Evolutionary conservation across 1,139 yeast genomes (phyloP), one percentile per base, ranked within the genome.

Genomic region (Suhomyces wounanorum): DNA sequence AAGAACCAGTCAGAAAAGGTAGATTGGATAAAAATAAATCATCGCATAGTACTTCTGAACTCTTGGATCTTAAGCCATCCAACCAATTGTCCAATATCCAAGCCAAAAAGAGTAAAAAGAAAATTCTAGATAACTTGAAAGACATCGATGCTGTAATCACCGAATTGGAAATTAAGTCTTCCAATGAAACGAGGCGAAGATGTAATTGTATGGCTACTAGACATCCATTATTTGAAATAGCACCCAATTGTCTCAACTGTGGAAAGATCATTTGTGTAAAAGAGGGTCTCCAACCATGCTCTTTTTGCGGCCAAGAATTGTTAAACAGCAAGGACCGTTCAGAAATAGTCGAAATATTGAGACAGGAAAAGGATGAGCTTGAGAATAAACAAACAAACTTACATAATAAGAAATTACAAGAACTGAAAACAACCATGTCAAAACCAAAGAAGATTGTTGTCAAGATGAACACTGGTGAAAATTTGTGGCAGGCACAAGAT

Each of bases 191-290:
- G 11, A 38, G 58, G 8, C 52, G 57, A 18, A 62, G 76, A 26
- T 95, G 99, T 63, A 81, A 86, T 56, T 95, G 99, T 63, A 85
- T 84, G 81, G 94, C 89, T 1, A 83, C 88, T 1, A 75, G 88
- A 52, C 99, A 95, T 63, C 96, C 97, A 1, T 71, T 95, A 40
- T 88, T 90, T 58, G 95, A 89, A 52, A 79, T 89, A 52, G 94
- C 96, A 0, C 99, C 99, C 0, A 95, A 95, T 65, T 95, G 99
- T 62, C 70, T 94, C 42, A 85, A 87, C 52, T 95, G 99, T 68
- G 99, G 99, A 10, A 90, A 91, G 64, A 89, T 95, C 38, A 88
- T 94, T 2, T 95, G 99, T 70, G 78, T 79, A 3, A 85, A 85
- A 59, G 98, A 95, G 64, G 98, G 98, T 0, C 66, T 84, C n/a